Conservation (phyloP, 208 protist species). For the Naegleria lovaniensis region DNA sequence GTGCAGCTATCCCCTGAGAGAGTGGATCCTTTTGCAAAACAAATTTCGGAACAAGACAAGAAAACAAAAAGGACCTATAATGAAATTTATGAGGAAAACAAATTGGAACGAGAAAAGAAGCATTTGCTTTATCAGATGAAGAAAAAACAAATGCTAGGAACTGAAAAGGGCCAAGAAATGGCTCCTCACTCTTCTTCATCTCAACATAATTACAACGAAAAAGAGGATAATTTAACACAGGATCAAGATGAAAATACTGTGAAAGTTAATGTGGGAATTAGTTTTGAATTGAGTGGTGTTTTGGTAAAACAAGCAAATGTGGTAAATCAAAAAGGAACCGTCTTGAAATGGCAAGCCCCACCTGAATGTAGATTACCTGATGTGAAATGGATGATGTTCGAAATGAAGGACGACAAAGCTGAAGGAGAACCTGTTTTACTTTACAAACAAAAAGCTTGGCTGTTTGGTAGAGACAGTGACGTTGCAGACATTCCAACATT, state of each 20-base stretch:
- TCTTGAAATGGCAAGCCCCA: neutral
- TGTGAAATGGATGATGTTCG: neutral
- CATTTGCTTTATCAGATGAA: neutral
- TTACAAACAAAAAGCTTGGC: slow-evolving; percentile 47
- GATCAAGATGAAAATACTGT: neutral
- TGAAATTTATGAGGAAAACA: slow-evolving; percentile 3
- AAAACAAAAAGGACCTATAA: neutral
- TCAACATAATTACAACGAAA: neutral
- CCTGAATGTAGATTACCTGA: neutral
- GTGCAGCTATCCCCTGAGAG: neutral
- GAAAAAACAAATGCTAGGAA: neutral
- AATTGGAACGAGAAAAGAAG: slow-evolving; percentile 18
- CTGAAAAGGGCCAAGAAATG: neutral
- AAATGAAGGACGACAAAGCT: neutral
- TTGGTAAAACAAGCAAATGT: neutral
- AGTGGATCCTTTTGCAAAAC: slow-evolving; percentile 7
- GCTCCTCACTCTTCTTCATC: neutral
- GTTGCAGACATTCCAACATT: slow-evolving; percentile 59
- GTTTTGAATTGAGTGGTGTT: neutral
- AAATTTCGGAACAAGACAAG: neutral
- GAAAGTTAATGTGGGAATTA: neutral
- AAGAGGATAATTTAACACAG: neutral
- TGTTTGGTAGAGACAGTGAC: slow-evolving; percentile 60
- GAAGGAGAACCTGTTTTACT: slow-evolving; percentile 45
- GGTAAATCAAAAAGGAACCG: neutral